Evolutionary conservation across 768 basidiomycete species (phyloP), one percentile per base, ranked within the genome.

Genomic region (Leccinum ochraceum): DNA sequence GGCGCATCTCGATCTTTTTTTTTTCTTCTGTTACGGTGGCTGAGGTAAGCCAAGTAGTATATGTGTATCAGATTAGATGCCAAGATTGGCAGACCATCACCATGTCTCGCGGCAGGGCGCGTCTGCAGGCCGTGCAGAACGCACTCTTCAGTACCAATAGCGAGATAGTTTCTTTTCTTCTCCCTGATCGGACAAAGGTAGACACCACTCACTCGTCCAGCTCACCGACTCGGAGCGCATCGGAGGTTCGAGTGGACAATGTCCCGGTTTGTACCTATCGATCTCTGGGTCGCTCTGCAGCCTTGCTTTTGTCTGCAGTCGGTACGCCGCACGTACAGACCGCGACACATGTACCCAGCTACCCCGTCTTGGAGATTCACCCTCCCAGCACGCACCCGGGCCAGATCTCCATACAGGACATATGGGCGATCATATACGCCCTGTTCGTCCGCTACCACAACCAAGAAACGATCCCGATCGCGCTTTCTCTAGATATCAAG

Each of bases 351-450:
- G 63, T 71, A 20, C 68, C 64, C 5, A 37, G 52, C 17, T 71
- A 66, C 50, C 68, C 61, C 4, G 67, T 69, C 14, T 48, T 69
- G 4, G 64, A 60, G 36, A 63, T 71, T 9, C 14, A 20, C 22
- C 48, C 57, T 20, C n/a, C 59, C 44, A 24, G 26, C 24, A n/a
- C 50, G 13, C 36, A 46, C 37, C 28, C 28, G 28, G 2, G 28
- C 28, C 42, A 14, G 20, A 69, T 75, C 39, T 49, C 70, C 14
- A 56, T 77, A 26, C 58, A 69, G 10, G 74, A 81, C 57, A 56
- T 75, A 26, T 83, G 82, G 82, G 75, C 69, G 4, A 65, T 69
- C 39, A 61, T 81, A 16, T 78, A 82, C 60, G 74, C 76, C 11
- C 69, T 83, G 3, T 81, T 79, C 67, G 76, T 75, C 6, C 60